phyloP scores from a whole-genome alignment of 108 stramenopile genomes.

The Chaetoceros muelleri region DNA sequence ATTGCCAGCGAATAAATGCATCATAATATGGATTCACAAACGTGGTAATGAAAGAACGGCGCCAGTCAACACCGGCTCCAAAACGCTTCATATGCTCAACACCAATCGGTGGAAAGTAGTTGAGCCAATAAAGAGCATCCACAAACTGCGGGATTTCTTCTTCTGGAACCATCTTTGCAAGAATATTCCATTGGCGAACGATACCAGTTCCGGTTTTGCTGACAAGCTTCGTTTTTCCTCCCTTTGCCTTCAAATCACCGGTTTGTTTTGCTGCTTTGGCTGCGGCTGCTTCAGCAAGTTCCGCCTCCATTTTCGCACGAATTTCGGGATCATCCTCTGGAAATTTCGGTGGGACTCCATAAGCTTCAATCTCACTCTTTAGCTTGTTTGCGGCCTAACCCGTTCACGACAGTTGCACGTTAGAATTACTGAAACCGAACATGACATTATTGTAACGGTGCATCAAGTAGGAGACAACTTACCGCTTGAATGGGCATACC shows the following conservation, averaged over 20 bases:
- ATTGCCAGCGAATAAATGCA: conserved; percentile 95
- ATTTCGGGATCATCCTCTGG: conserved; percentile 83
- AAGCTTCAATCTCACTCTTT: conserved; percentile 81
- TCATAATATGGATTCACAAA: conserved; percentile 95
- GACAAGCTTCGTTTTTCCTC: conserved; percentile 77
- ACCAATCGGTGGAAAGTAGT: conserved; percentile 94
- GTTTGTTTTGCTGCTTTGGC: conserved; percentile 42
- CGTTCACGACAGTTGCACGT: background rate
- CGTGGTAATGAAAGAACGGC: conserved; percentile 97
- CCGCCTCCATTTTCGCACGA: conserved; percentile 73
- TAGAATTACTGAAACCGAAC: background rate
- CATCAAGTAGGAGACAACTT: conserved; percentile 11
- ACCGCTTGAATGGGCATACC: conserved; percentile 99
- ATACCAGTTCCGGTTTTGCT: conserved; percentile 89
- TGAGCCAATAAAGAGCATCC: conserved; percentile 90
- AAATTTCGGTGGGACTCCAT: conserved; percentile 84
- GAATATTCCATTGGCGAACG: conserved; percentile 92
- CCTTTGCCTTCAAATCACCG: conserved; percentile 77
- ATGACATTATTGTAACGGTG: background rate
- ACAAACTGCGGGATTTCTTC: conserved; percentile 77
- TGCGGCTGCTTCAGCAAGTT: conserved; percentile 43
- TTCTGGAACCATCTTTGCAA: conserved; percentile 75
- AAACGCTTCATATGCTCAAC: conserved; percentile 84
- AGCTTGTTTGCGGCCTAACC: conserved; percentile 94
- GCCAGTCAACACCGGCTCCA: conserved; percentile 92